Evolutionary conservation across 192 early-diverging fungal genomes (phyloP), one percentile per base, ranked within the genome.

Genomic region (Powellomyces hirtus): DNA sequence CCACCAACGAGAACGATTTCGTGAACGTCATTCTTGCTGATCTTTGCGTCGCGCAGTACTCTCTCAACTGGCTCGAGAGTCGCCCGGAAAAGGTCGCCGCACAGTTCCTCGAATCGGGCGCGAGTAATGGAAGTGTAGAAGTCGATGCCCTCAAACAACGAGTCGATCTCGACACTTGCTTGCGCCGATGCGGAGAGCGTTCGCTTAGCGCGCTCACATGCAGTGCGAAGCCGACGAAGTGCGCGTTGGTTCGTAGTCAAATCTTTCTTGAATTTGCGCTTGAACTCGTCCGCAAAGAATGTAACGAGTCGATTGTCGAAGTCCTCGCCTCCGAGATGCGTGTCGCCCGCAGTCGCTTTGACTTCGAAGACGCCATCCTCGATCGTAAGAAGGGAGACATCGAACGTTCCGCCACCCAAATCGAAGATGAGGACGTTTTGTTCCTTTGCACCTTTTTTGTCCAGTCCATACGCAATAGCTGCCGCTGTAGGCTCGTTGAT

Each of bases 191-290:
- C 89, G 61, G 91, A 92, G 35, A 94, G 85, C 22, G 91, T 88
- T 68, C 92, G 89, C 86, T 95, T 94, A 35, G 91, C 93, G 75
- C 90, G 91, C 86, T 98, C 96, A 84, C 88, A 89, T 50, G 93
- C 96, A 65, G 94, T 95, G 79, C 94, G 90, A 74, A 98, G 91
- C 86, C 93, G 93, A 79, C 94, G 91, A 67, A 98, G 79, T 53
- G 96, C 87, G 77, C 93, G 90, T 59, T 92, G 83, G 81, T 98
- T 95, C 73, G 71, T 57, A 46, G 91, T 81, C 46, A 96, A 80
- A 84, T 98, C 94, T 89, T 94, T 88, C 89, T 95, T 94, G 90
- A 86, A 86, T 89, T 96, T 95, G 85, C 92, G 91, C 89, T 97
- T 97, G 88, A 95, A 96, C 84, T 94, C 89, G 74, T 92, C 84